Percentiles rank a stretch among this genome's conserved stretches.
Evolutionary conservation across 2,329 filamentous ascomycete species (phyloP).

Genomic region (Apiospora kogelbergensis): DNA sequence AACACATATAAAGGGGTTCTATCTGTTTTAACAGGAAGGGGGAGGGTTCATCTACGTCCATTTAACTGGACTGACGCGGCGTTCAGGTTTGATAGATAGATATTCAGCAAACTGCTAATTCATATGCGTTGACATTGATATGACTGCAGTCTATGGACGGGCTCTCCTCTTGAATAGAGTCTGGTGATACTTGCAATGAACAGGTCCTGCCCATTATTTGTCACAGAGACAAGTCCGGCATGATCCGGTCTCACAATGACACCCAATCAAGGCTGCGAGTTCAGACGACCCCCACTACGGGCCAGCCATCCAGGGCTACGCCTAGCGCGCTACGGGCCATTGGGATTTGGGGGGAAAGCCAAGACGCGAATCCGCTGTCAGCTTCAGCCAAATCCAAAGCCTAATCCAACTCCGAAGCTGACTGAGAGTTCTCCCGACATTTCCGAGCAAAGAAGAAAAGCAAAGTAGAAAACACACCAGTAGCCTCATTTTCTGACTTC

Average conservation of each 20-base stretch:
- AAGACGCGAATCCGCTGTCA: not conserved
- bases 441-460: not conserved
- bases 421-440: not conserved
- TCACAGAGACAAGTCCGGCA: not conserved
- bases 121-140: not conserved
- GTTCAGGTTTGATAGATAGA: not conserved
- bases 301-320: not conserved
- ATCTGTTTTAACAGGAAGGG: not conserved
- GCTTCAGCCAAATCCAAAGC: not conserved
- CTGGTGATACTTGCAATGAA: not conserved
- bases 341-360: not conserved
- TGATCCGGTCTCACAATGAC: not conserved
- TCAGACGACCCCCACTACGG: not conserved
- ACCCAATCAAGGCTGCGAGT: not conserved
- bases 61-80: conserved; percentile 3
- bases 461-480: not conserved
- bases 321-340: not conserved
- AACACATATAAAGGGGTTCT: not conserved
- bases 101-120: not conserved
- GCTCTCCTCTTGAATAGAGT: too few species aligned
- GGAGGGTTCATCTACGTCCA: not conserved
- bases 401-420: conserved; percentile 8
- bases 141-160: not conserved
- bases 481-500: not conserved
- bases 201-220: not conserved